These are phyloP conservation scores for Elaeis guineensis DNA, from an alignment of 176 grass and related monocot species.

Conservation along the genomic window DNA sequence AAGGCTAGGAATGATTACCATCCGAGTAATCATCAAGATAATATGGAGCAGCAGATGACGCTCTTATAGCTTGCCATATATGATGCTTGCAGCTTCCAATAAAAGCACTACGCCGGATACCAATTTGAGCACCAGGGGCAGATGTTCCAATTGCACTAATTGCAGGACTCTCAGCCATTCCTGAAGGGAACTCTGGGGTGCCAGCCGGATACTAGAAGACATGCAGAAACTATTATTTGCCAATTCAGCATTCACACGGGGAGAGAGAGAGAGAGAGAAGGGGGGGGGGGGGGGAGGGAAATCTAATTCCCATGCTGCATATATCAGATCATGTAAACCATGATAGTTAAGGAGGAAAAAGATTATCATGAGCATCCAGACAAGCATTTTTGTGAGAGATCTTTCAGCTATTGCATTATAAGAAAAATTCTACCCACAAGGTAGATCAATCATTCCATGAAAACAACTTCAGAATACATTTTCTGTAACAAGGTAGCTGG, in stretches of 20 bases:
- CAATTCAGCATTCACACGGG: neutral
- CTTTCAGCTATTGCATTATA: too few species aligned
- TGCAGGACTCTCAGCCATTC: conserved; percentile 52
- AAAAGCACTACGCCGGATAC: conserved; percentile 69
- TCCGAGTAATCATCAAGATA: conserved; percentile 98
- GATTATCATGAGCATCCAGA: too few species aligned
- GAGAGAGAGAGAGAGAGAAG: too few species aligned
- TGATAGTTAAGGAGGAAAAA: too few species aligned
- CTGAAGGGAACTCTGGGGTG: conserved; percentile 65
- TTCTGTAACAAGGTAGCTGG: too few species aligned
- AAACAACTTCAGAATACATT: too few species aligned
- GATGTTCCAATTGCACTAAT: conserved; percentile 30
- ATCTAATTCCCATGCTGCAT: too few species aligned
- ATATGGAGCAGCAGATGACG: conserved; percentile 98
- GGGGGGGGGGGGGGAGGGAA: too few species aligned
- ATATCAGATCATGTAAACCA: too few species aligned
- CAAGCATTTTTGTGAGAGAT: too few species aligned
- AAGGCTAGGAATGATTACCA: conserved; percentile 40
- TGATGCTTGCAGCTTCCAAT: conserved; percentile 98
- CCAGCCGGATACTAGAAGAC: conserved; percentile 83
- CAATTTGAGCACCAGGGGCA: conserved; percentile 57
- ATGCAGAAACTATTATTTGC: conserved; percentile 6
- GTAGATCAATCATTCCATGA: too few species aligned
- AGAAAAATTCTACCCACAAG: too few species aligned
- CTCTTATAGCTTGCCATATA: conserved; percentile 92